A percentile compares a stretch with the other conserved stretches of the same genome.
Conservation (phyloP, 2,329 filamentous ascomycete species). For the Exophiala lecanii-corni region DNA sequence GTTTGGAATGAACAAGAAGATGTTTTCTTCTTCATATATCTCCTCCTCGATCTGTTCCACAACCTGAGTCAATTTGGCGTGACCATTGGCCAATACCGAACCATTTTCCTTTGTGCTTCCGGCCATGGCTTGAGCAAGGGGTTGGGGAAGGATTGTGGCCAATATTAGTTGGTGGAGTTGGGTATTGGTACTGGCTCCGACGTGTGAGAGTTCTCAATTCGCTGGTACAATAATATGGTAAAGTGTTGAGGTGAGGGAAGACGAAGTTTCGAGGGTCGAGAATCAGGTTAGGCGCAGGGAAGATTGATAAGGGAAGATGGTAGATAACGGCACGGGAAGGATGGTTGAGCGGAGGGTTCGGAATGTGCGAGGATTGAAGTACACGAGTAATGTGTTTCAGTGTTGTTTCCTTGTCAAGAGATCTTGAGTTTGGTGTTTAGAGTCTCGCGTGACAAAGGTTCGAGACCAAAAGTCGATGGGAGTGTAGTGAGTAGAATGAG, state of each 20-base stretch:
- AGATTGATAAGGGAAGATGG: conserved; percentile 1
- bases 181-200: no score
- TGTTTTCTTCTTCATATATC: conserved; percentile 58
- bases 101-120: conserved; percentile 8
- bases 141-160: no score
- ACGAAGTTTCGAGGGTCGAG: no score
- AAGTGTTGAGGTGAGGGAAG: not conserved
- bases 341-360: not conserved
- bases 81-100: conserved; percentile 26
- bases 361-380: not conserved
- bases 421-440: no score
- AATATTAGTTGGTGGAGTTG: no score
- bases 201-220: no score
- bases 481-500: no score
- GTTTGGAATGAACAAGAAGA: conserved; percentile 78
- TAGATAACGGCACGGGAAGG: conserved; percentile 2
- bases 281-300: conserved; percentile 1
- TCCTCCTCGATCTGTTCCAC: conserved; percentile 30
- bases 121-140: conserved; percentile 6
- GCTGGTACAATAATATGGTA: no score
- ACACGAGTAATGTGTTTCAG: no score
- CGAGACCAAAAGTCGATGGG: no score
- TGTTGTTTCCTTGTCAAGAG: no score
- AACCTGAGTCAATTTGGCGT: conserved; percentile 31
- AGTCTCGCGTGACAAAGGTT: no score